phyloP scores from a whole-genome alignment of 2,329 filamentous ascomycete genomes.

The Fusarium tricinctum region DNA sequence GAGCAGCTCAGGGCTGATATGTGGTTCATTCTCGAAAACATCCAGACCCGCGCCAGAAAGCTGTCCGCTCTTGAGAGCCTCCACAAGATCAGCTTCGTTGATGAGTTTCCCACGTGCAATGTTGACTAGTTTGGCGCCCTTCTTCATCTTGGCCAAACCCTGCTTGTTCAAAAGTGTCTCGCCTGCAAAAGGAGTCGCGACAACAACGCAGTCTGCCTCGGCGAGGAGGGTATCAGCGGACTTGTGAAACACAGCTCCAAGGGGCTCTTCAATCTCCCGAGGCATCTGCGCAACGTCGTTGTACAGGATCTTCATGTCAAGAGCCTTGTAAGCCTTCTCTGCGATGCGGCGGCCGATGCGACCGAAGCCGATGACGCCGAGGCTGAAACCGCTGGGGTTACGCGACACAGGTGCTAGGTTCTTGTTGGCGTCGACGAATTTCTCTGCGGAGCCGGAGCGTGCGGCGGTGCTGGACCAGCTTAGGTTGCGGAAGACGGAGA shows the following conservation, averaged over 20 bases:
- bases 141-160: constrained; percentile 79
- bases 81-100: constrained; percentile 77
- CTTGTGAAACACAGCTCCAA: constrained; percentile 43
- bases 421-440: constrained; percentile 45
- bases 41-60: constrained; percentile 76
- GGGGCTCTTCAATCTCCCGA: constrained; percentile 23
- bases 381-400: constrained; percentile 46
- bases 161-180: constrained; percentile 56
- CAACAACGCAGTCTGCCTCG: constrained; percentile 46
- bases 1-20: constrained; percentile 47
- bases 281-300: constrained; percentile 47
- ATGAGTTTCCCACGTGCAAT: constrained; percentile 80
- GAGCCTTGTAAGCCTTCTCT: constrained; percentile 48
- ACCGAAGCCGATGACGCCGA: constrained; percentile 48
- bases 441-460: constrained; percentile 44
- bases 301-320: constrained; percentile 50
- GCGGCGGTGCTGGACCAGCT: constrained; percentile 48
- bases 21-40: constrained; percentile 79
- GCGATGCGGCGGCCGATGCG: constrained; percentile 48
- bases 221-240: constrained; percentile 43
- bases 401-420: constrained; percentile 46
- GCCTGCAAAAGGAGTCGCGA: constrained; percentile 46
- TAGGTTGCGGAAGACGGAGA: constrained; percentile 47
- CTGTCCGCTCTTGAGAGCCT: constrained; percentile 72
- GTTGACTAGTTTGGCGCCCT: constrained; percentile 77